Evolutionary conservation across 768 basidiomycete genomes (phyloP).

Genomic region (Albatrellus ellisii): DNA sequence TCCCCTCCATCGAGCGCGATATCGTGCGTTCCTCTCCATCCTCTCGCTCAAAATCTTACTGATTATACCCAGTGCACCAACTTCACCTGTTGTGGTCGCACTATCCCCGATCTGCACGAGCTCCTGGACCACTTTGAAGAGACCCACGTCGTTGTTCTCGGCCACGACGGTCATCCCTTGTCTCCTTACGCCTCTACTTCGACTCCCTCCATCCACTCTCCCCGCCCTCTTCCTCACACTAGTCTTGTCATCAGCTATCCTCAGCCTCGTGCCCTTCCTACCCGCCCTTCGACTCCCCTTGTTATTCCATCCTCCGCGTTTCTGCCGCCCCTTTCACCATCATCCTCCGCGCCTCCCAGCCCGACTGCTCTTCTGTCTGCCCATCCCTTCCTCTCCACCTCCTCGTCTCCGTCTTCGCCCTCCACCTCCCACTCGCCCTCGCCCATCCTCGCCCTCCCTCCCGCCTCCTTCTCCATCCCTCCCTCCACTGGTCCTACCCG

Average conservation of each 20-base stretch:
- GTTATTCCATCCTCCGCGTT: constrained; percentile 5
- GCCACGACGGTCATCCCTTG: not conserved
- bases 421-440: not conserved
- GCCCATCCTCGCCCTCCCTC: constrained; percentile 11
- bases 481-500: constrained; percentile 6
- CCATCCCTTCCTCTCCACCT: not conserved
- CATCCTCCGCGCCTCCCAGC: constrained; percentile 5
- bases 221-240: constrained; percentile 6
- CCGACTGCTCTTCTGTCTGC: constrained; percentile 6
- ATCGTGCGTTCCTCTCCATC: constrained; percentile 6
- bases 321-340: too few species aligned
- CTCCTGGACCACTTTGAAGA: constrained; percentile 40
- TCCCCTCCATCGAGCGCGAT: constrained; percentile 12
- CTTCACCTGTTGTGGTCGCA: constrained; percentile 35
- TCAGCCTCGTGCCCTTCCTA: constrained; percentile 18
- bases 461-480: constrained; percentile 7
- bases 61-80: constrained; percentile 25
- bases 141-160: constrained; percentile 20
- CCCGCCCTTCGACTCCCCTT: constrained; percentile 9
- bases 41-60: not conserved
- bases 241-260: constrained; percentile 21
- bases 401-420: not conserved
- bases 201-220: constrained; percentile 1
- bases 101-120: constrained; percentile 33
- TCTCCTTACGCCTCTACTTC: too few species aligned